phyloP scores from a whole-genome alignment of 2,329 filamentous ascomycete species.

The Ceratocystis destructans region DNA sequence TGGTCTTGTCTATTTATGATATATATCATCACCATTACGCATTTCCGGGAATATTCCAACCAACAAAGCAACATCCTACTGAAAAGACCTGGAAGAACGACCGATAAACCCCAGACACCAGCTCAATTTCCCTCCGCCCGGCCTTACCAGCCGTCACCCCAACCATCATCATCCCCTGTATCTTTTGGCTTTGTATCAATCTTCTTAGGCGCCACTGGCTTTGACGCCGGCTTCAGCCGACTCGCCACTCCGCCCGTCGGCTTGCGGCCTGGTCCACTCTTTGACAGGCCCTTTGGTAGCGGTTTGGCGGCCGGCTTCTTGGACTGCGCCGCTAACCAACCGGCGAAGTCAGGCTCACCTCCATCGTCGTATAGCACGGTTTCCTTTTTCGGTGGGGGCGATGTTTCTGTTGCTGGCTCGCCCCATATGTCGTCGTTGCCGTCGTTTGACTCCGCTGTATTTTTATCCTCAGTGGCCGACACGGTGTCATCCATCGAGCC shows the following conservation, averaged over 20 bases:
- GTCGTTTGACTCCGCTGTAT: slow-evolving; percentile 9
- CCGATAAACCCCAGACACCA: background rate
- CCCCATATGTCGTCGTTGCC: slow-evolving; percentile 30
- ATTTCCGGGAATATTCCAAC: no score
- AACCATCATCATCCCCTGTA: slow-evolving; percentile 45
- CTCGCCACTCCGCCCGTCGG: slow-evolving; percentile 19
- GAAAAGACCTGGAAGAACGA: no score
- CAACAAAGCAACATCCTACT: no score
- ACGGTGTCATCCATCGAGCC: slow-evolving; percentile 50
- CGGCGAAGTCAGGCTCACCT: slow-evolving; percentile 87
- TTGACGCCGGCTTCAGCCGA: slow-evolving; percentile 22
- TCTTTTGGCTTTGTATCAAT: slow-evolving; percentile 54
- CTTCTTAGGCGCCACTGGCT: slow-evolving; percentile 41
- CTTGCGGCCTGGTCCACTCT: slow-evolving; percentile 37
- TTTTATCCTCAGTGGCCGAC: slow-evolving; percentile 28
- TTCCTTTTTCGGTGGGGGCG: slow-evolving; percentile 22
- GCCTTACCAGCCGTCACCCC: slow-evolving; percentile 52
- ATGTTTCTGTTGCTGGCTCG: slow-evolving; percentile 25
- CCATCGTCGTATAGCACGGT: slow-evolving; percentile 41
- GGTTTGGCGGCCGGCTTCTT: slow-evolving; percentile 50
- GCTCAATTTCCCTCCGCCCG: background rate
- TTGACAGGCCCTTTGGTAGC: slow-evolving; percentile 71
- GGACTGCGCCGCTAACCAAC: slow-evolving; percentile 80
- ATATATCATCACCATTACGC: background rate
- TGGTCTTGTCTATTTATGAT: background rate